These are phyloP conservation scores for Pelargonium cotyledonis DNA, from an alignment of 441 rosid genomes.

Conservation along the genomic window DNA sequence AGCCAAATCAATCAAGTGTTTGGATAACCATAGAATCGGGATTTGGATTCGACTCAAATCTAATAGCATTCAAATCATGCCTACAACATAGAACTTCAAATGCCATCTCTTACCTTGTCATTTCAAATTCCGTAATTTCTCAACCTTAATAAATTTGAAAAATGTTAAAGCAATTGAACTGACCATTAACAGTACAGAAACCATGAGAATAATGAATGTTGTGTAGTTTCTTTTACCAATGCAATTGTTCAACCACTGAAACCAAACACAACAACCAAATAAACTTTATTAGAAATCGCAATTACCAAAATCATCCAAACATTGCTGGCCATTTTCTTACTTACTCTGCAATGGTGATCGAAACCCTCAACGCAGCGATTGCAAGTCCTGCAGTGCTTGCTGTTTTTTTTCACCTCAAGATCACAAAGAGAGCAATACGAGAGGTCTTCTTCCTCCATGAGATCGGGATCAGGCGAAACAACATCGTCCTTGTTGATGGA, in stretches of 20 bases:
- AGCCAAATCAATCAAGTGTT: background rate
- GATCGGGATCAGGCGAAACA: slow-evolving; percentile 45
- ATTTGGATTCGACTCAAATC: too few relatives aligned
- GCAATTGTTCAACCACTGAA: slow-evolving; percentile 95
- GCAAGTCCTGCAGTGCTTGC: slow-evolving; percentile 96
- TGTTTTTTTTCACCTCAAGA: slow-evolving; percentile 88
- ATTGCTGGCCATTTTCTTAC: background rate
- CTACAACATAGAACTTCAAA: too few relatives aligned
- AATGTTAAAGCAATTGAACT: slow-evolving; percentile 18
- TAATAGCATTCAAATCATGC: too few relatives aligned
- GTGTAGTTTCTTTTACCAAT: slow-evolving; percentile 89
- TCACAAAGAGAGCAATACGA: slow-evolving; percentile 82
- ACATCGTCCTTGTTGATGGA: slow-evolving; percentile 50
- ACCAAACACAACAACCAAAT: slow-evolving; percentile 14
- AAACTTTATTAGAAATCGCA: background rate
- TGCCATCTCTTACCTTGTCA: too few relatives aligned
- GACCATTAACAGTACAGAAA: slow-evolving; percentile 76
- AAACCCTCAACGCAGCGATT: slow-evolving; percentile 95
- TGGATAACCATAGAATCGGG: background rate
- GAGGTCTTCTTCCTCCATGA: slow-evolving; percentile 54
- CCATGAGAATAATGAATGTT: slow-evolving; percentile 76
- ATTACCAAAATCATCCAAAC: background rate
- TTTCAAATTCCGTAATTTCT: too few relatives aligned
- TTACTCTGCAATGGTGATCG: slow-evolving; percentile 97
- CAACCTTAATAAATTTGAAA: too few relatives aligned